Conservation (phyloP, 2,329 filamentous ascomycete genomes). For the Colletotrichum lupini region DNA sequence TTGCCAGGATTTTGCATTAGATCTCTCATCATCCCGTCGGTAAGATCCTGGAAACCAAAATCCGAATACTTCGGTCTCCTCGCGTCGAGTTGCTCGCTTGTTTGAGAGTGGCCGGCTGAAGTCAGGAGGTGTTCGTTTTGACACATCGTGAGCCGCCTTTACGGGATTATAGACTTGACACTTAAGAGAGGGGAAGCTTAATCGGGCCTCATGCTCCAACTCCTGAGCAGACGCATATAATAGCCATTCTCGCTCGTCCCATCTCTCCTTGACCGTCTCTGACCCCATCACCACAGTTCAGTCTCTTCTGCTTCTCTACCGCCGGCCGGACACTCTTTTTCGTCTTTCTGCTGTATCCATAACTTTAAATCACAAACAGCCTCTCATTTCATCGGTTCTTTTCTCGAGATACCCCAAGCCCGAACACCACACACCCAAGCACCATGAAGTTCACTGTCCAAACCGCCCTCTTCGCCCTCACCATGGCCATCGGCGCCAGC, state of each 20-base stretch:
- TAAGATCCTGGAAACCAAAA: constrained; percentile 7
- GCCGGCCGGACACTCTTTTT: constrained; percentile 34
- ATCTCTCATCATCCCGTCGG: not conserved
- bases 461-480: constrained; percentile 41
- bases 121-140: constrained; percentile 14
- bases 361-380: not conserved
- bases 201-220: not conserved
- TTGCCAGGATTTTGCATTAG: not conserved
- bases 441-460: constrained; percentile 45
- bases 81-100: not conserved
- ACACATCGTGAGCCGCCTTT: constrained; percentile 9
- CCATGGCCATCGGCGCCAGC: constrained; percentile 38
- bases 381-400: not conserved
- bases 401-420: not conserved
- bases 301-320: constrained; percentile 32
- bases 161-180: not conserved
- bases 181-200: not conserved
- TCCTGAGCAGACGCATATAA: constrained; percentile 5
- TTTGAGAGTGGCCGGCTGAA: not conserved
- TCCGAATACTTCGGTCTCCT: constrained; percentile 13
- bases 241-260: not conserved
- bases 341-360: not conserved
- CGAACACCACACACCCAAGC: not conserved
- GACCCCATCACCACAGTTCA: not conserved
- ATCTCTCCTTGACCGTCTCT: not conserved